These are phyloP conservation scores for Calonectria leucothoes DNA, from an alignment of 2,329 filamentous ascomycete species.

Conservation along the genomic window DNA sequence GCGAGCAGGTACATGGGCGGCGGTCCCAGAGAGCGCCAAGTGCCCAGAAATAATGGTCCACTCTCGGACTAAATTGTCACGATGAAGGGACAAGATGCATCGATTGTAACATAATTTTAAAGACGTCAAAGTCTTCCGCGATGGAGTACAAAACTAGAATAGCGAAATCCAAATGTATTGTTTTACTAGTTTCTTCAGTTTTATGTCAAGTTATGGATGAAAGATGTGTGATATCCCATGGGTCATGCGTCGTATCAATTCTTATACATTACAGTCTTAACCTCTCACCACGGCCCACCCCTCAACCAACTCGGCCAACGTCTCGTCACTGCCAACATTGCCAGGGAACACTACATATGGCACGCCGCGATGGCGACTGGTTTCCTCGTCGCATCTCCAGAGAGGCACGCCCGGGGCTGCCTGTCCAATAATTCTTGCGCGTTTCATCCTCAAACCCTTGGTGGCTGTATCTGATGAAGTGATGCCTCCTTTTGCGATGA, in stretches of 20 bases:
- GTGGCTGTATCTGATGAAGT: slow-evolving; percentile 69
- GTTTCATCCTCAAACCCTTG: slow-evolving; percentile 63
- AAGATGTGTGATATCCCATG: too few species aligned
- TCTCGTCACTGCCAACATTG: slow-evolving; percentile 64
- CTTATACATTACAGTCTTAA: not conserved
- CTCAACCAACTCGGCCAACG: slow-evolving; percentile 57
- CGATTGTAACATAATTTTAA: too few species aligned
- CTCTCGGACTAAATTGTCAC: too few species aligned
- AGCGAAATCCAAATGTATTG: too few species aligned
- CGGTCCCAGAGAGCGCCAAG: not conserved
- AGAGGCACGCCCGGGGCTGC: slow-evolving; percentile 67
- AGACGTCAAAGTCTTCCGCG: too few species aligned
- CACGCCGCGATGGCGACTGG: slow-evolving; percentile 59
- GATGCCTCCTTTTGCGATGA: slow-evolving; percentile 71
- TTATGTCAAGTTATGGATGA: too few species aligned
- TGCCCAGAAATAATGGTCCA: too few species aligned
- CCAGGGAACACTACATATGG: slow-evolving; percentile 70
- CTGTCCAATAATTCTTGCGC: slow-evolving; percentile 65
- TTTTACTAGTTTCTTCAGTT: too few species aligned
- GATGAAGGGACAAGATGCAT: too few species aligned
- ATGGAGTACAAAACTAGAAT: too few species aligned
- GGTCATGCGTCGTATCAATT: too few species aligned
- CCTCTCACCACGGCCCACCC: slow-evolving; percentile 21
- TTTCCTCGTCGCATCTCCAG: slow-evolving; percentile 66
- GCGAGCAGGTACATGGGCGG: not conserved